Conservation (phyloP, 352 stramenopile genomes). For the Phytophthora fragariaefolia region DNA sequence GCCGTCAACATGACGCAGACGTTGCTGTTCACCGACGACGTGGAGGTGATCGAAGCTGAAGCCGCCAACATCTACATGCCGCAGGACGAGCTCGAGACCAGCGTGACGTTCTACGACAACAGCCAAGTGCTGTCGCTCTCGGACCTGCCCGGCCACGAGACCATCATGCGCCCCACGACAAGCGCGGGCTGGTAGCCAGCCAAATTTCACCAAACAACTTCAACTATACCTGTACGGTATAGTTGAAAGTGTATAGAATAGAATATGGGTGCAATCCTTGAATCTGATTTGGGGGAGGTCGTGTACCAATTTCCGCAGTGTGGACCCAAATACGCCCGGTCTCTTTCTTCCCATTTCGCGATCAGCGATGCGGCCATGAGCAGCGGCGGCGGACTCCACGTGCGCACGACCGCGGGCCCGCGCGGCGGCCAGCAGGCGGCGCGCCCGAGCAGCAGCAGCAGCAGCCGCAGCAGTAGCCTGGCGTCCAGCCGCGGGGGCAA, state of each 20-base stretch:
- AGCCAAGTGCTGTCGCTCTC: conserved; percentile 74
- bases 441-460: conserved; percentile 19
- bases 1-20: conserved; percentile 68
- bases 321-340: too few species aligned
- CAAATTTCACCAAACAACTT: too few species aligned
- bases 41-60: conserved; percentile 60
- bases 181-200: conserved; percentile 45
- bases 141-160: conserved; percentile 52
- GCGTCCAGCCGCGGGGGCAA: conserved; percentile 32
- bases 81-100: conserved; percentile 66
- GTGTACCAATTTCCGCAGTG: too few species aligned
- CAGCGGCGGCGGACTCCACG: conserved; percentile 30
- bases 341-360: background rate
- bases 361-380: conserved; percentile 29
- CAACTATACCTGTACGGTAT: too few species aligned
- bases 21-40: conserved; percentile 81
- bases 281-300: too few species aligned
- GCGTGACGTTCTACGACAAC: conserved; percentile 79
- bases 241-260: too few species aligned
- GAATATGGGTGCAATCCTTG: too few species aligned
- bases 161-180: conserved; percentile 50
- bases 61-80: conserved; percentile 60
- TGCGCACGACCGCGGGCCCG: conserved; percentile 21
- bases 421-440: conserved; percentile 18
- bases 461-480: conserved; percentile 19